Conservation (phyloP, 306 rosid genomes). For the Pyrus betulifolia region DNA sequence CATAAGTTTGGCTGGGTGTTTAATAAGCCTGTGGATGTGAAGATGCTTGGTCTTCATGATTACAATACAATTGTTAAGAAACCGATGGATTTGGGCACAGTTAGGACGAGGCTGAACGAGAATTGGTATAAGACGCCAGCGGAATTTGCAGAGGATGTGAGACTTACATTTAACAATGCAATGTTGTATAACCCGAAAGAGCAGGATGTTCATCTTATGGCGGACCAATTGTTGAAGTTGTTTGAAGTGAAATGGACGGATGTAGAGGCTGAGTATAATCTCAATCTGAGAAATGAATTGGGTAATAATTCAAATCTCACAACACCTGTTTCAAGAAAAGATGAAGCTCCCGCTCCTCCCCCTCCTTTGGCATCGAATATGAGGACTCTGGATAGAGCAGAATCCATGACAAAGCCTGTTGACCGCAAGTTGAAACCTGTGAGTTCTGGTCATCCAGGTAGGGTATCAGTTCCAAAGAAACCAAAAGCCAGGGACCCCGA, state of each 20-base stretch:
- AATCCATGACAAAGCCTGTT: slow-evolving; percentile 35
- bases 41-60: slow-evolving; percentile 76
- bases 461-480: slow-evolving; percentile 56
- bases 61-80: slow-evolving; percentile 54
- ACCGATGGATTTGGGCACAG: slow-evolving; percentile 94
- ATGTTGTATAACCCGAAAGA: slow-evolving; percentile 80
- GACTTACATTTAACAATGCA: slow-evolving; percentile 84
- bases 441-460: slow-evolving; percentile 39
- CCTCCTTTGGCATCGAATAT: slow-evolving; percentile 28
- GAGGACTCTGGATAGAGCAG: slow-evolving; percentile 47
- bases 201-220: slow-evolving; percentile 87
- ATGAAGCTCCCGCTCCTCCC: slow-evolving; percentile 13
- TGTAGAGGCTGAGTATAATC: slow-evolving; percentile 50
- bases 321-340: slow-evolving; percentile 42
- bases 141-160: slow-evolving; percentile 88
- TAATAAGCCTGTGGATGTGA: slow-evolving; percentile 74
- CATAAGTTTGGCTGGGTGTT: slow-evolving; percentile 93
- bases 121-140: slow-evolving; percentile 71
- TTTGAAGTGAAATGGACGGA: slow-evolving; percentile 73
- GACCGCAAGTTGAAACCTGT: slow-evolving; percentile 22
- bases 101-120: slow-evolving; percentile 58
- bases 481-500: slow-evolving; percentile 70
- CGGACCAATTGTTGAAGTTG: slow-evolving; percentile 58
- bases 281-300: slow-evolving; percentile 34
- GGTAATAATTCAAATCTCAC: slow-evolving; percentile 30